Conservation (phyloP, 768 basidiomycete species). For the Hemileccinum rubropunctum region DNA sequence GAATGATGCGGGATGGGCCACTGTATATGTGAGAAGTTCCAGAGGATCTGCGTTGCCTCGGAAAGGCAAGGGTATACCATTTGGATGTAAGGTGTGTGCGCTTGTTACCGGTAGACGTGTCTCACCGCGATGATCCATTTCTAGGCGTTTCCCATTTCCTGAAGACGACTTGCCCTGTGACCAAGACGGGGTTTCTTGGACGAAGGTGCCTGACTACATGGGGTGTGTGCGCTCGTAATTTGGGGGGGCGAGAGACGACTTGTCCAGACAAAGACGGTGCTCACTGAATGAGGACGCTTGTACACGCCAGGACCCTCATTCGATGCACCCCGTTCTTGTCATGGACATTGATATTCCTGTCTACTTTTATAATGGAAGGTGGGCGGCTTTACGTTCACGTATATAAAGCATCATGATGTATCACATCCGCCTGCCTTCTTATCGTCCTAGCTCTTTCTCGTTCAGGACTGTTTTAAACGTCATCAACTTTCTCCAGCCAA, state of each 20-base stretch:
- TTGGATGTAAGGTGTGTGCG: constrained; percentile 9
- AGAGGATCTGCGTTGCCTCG: background rate
- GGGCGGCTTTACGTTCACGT: background rate
- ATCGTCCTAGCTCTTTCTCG: too few species aligned
- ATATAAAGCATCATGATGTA: constrained; percentile 8
- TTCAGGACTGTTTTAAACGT: background rate
- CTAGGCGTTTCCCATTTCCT: background rate
- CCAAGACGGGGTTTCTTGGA: background rate
- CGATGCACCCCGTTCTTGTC: background rate
- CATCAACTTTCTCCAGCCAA: background rate
- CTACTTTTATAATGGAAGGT: background rate
- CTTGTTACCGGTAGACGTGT: background rate
- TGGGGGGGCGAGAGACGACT: background rate
- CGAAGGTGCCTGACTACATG: background rate
- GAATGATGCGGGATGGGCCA: background rate
- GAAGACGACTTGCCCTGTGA: background rate
- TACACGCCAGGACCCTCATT: background rate
- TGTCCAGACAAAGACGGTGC: background rate
- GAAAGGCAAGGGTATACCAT: constrained; percentile 5
- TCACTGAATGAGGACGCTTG: background rate
- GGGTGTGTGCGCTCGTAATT: background rate
- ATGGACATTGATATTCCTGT: constrained; percentile 4
- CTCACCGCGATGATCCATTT: background rate
- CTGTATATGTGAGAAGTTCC: constrained; percentile 19
- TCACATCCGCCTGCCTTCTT: background rate